Base-by-base conservation (phyloP, 805 yeast species). In the Hanseniaspora valbyensis region DNA sequence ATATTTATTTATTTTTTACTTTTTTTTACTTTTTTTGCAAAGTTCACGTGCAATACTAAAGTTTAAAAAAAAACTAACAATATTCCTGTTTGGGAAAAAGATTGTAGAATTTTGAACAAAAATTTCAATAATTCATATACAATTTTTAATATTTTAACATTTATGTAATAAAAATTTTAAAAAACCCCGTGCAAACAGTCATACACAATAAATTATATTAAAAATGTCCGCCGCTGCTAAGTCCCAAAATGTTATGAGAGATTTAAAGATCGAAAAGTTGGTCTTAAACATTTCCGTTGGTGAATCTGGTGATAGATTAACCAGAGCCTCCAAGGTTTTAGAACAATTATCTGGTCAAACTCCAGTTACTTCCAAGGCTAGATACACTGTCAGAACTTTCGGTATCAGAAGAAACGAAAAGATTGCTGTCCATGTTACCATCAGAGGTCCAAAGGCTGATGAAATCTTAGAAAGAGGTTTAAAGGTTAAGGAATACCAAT, bases 341-440 rank as follows among this genome's bases (percentile, higher is more conserved):
- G 98, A 92, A 80, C 98, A 92, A 80, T 84, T 92, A 68, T 90
- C 97, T 65, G 98, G 98, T 89, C 98, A 92, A 80, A 92, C 98
- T 68, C 98, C 98, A 73, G 98, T 92, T 66, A 96, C 86, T 75
- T 89, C 97, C 67, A 92, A 92, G 83, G 98, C 98, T 68, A 86
- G 98, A 80, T 92, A 92, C 87, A 92, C 98, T 62, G 96, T 92
- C 69, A 88, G 98, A 84, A 85, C 97, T 60, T 92, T 92, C 76
- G 95, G 96, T 83, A 92, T 92, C 82, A 89, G 98, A 83, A 87
- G 98, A 86, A 92, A 92, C 78, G 98, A 92, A 77, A 90, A 92
- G 83, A 92, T 92, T 70, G 87, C 98, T 61, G 96, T 89, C 64
- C 98, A 92, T 77, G 98, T 92, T 62, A 92, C 98, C 72, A 80